Base-by-base conservation (phyloP, 805 yeast genomes). In the Kodamaea nitidulidarum region DNA sequence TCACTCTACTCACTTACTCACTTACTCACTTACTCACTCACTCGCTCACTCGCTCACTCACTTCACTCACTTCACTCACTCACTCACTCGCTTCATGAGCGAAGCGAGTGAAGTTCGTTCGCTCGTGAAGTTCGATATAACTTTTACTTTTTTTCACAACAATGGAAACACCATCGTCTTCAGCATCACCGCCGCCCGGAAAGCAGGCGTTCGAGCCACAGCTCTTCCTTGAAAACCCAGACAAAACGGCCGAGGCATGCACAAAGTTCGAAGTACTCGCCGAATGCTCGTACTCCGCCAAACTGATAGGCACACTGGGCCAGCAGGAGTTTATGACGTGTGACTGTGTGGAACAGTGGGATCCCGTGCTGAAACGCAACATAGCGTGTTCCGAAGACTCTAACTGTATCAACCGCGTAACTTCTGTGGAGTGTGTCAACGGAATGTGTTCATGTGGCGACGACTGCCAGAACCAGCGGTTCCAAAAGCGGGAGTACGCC, bases 341-440 rank as follows among this genome's bases (percentile, higher is more conserved):
- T 70, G 97, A 88, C 55, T 91, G 98, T 68, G 51, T 43, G 31
- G 85, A 73, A 57, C 71, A 69, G 14, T 67, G 72, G 73, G 70
- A 60, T 37, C 39, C 59, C 14, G 51, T 43, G 9, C 51, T 57
- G 22, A 66, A 64, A 39, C 21, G 21, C 18, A 78, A 78, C 48
- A 34, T 53, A 10, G 95, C 97, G 1, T 91, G 98, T 71, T 86
- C 80, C 24, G 86, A 83, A 21, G 80, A 81, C 46, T 82, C 93
- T 11, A 88, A 84, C 58, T 91, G 98, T 73, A 88, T 93, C 52
- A 91, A 91, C 61, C 67, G 98, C 37, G 75, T 88, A 37, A 93
- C 98, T 0, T 84, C 88, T 28, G 88, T 91, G 35, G 98, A 91
- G 61, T 91, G 98, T 74, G 75, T 80, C 2, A 77, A 82, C 54